phyloP scores from a whole-genome alignment of 371 early-diverging fungal genomes.

The Mortierella sp. region DNA sequence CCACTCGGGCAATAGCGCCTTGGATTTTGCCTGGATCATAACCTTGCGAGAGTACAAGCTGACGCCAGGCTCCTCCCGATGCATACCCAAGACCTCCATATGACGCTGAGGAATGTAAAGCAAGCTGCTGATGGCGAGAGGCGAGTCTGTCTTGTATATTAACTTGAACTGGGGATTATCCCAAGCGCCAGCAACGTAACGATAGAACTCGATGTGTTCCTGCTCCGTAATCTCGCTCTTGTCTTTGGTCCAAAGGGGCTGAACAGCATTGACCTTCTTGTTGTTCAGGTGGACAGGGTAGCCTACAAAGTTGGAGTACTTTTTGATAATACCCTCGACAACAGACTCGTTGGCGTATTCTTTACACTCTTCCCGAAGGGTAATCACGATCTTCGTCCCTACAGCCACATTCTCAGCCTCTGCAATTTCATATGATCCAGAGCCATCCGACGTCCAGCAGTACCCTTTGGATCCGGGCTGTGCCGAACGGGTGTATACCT shows the following conservation, averaged over 20 bases:
- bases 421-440: slow-evolving; percentile 80
- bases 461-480: slow-evolving; percentile 79
- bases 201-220: slow-evolving; percentile 93
- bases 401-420: slow-evolving; percentile 80
- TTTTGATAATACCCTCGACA: slow-evolving; percentile 87
- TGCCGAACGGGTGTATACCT: slow-evolving; percentile 83
- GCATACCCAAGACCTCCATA: slow-evolving; percentile 74
- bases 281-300: slow-evolving; percentile 92
- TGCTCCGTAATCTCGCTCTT: slow-evolving; percentile 82
- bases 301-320: slow-evolving; percentile 96
- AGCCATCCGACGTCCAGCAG: slow-evolving; percentile 85
- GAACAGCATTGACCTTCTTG: slow-evolving; percentile 85
- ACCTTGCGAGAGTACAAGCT: slow-evolving; percentile 85
- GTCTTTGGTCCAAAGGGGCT: slow-evolving; percentile 95
- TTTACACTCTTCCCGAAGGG: slow-evolving; percentile 90
- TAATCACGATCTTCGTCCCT: slow-evolving; percentile 96
- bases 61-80: slow-evolving; percentile 77
- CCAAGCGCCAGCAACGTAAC: slow-evolving; percentile 77
- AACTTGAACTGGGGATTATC: slow-evolving; percentile 79
- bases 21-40: slow-evolving; percentile 81
- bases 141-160: slow-evolving; percentile 84
- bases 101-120: slow-evolving; percentile 79
- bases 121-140: slow-evolving; percentile 77
- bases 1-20: slow-evolving; percentile 81
- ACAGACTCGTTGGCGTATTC: slow-evolving; percentile 82